A percentile compares a stretch with the other conserved stretches of the same genome.
Conservation (phyloP, 2,329 filamentous ascomycete genomes). For the Sordariomycetes sp. region DNA sequence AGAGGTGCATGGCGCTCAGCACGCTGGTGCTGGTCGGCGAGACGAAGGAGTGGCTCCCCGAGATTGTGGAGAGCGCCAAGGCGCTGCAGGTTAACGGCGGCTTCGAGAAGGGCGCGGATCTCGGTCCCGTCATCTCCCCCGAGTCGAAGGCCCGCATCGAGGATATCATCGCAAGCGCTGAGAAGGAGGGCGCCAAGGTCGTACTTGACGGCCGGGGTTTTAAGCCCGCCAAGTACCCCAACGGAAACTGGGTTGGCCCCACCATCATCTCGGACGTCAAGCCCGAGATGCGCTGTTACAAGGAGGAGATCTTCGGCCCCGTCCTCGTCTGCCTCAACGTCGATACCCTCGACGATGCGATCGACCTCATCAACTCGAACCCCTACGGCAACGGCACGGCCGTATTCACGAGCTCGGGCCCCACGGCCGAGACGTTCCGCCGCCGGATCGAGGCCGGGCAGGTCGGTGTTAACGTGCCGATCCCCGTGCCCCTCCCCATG, state of each 20-base stretch:
- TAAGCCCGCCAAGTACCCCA: constrained; percentile 65
- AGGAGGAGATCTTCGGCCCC: constrained; percentile 74
- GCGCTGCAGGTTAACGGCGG: constrained; percentile 63
- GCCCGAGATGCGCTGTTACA: constrained; percentile 71
- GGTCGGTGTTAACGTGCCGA: constrained; percentile 76
- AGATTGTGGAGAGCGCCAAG: constrained; percentile 66
- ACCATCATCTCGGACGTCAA: constrained; percentile 76
- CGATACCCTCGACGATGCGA: constrained; percentile 64
- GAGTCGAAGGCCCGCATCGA: constrained; percentile 72
- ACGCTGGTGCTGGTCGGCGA: constrained; percentile 75
- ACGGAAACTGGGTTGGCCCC: constrained; percentile 63
- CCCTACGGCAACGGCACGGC: constrained; percentile 80
- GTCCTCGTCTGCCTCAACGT: constrained; percentile 73
- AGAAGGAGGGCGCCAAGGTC: constrained; percentile 70
- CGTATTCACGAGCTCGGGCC: constrained; percentile 69
- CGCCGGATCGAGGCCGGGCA: constrained; percentile 74
- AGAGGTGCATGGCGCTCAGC: constrained; percentile 78
- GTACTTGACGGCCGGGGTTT: constrained; percentile 69
- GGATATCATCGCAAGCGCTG: constrained; percentile 59
- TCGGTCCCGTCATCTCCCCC: constrained; percentile 71
- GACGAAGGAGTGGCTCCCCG: constrained; percentile 69
- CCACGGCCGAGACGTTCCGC: constrained; percentile 67
- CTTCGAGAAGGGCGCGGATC: constrained; percentile 67
- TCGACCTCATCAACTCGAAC: constrained; percentile 72
- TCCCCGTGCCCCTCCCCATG: constrained; percentile 58